Conservation (phyloP, 805 yeast species). For the Clavispora santaluciae region DNA sequence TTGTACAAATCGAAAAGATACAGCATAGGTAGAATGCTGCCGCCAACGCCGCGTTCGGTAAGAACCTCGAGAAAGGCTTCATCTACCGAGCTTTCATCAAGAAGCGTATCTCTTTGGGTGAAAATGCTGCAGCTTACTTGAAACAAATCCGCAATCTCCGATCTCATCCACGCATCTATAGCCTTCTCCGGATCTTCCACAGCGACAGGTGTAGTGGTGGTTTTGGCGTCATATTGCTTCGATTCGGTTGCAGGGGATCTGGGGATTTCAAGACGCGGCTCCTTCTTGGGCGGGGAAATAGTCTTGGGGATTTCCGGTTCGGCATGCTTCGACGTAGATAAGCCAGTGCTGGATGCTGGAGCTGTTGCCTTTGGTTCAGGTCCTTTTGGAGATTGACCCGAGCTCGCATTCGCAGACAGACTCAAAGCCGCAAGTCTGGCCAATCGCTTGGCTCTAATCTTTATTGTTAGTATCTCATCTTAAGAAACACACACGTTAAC, state of each 20-base stretch:
- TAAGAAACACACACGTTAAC: not conserved
- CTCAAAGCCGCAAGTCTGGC: constrained; percentile 38
- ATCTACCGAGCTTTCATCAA: constrained; percentile 40
- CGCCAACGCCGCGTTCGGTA: constrained; percentile 48
- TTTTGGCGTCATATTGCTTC: not conserved
- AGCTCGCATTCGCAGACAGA: not conserved
- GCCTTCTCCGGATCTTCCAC: constrained; percentile 11
- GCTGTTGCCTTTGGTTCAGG: not conserved
- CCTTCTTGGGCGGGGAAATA: not conserved
- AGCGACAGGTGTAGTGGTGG: not conserved
- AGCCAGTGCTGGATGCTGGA: not conserved
- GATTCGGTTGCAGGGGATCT: not conserved
- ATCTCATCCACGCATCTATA: constrained; percentile 38
- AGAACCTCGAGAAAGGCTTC: constrained; percentile 50
- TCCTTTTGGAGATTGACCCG: not conserved
- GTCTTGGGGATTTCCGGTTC: constrained; percentile 1
- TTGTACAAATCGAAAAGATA: constrained; percentile 46
- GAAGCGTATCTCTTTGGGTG: constrained; percentile 8
- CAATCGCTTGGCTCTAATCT: constrained; percentile 49
- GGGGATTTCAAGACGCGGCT: not conserved
- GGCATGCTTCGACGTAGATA: constrained; percentile 2
- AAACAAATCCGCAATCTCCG: constrained; percentile 34
- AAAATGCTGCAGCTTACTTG: not conserved
- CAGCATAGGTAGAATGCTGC: constrained; percentile 35
- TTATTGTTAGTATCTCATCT: constrained; percentile 7